These are phyloP conservation scores for Talaromyces funiculosus DNA, from an alignment of 2,329 filamentous ascomycete genomes.

Conservation along the genomic window DNA sequence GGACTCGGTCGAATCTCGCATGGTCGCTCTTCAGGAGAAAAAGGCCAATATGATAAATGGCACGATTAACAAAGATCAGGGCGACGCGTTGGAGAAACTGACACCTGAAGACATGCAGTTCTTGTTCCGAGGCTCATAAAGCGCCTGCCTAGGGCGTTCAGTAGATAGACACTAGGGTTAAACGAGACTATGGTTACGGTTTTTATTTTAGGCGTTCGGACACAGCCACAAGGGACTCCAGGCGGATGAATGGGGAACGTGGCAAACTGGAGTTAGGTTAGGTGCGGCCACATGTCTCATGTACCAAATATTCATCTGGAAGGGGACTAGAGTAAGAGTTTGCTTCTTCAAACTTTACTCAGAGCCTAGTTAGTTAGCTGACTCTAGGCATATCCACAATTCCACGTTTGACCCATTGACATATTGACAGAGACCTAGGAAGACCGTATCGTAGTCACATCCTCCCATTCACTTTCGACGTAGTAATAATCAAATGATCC, in stretches of 20 bases:
- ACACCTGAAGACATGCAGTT: constrained; percentile 93
- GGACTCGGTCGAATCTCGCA: constrained; percentile 91
- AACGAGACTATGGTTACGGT: not conserved
- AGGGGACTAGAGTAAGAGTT: not conserved
- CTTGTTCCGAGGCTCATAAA: constrained; percentile 71
- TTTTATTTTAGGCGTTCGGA: not conserved
- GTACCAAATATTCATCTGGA: not conserved
- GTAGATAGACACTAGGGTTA: not conserved
- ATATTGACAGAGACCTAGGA: not conserved
- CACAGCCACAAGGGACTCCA: not conserved
- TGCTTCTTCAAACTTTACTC: not conserved
- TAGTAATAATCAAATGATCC: no score
- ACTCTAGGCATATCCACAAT: not conserved
- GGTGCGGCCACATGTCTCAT: not conserved
- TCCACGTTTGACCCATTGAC: not conserved
- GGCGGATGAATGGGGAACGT: not conserved
- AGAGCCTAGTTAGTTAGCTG: not conserved
- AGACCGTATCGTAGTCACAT: not conserved
- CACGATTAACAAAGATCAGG: constrained; percentile 87
- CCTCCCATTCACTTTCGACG: no score
- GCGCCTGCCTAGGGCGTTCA: not conserved
- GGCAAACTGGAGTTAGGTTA: not conserved
- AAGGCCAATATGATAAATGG: constrained; percentile 97
- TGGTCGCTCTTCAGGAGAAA: constrained; percentile 95
- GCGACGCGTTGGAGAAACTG: constrained; percentile 79